Evolutionary conservation across 768 basidiomycete genomes (phyloP), one percentile per base, ranked within the genome.

Genomic region (Flagelloscypha sp.): DNA sequence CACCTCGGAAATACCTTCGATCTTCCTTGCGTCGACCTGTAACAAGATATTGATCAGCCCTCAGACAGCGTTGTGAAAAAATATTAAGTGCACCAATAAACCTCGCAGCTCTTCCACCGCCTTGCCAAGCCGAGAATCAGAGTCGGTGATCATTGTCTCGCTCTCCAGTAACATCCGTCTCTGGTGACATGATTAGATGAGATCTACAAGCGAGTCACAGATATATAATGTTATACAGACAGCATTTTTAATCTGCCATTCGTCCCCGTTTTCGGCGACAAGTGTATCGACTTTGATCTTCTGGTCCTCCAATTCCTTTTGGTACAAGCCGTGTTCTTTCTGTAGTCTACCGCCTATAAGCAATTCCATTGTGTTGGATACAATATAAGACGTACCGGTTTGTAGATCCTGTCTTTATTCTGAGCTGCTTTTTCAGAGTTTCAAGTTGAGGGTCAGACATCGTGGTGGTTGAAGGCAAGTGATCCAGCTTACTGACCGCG

Each of bases 161-260:
- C 80, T 79, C 63, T 93, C 88, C 38, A 84, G 78, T 32, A 79
- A 58, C 62, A 88, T 63, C 49, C 68, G 72, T 36, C 55, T 65
- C 85, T 88, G 49, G 35, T 37, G 28, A 40, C 34, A 47, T 37
- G 43, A 45, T 42, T 41, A 42, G 44, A 29, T 24, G 30, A 41
- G 34, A 37, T n/a, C n/a, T n/a, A n/a, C n/a, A n/a, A n/a, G n/a
- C n/a, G n/a, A n/a, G n/a, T n/a, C n/a, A n/a, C n/a, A n/a, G 37
- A 39, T 35, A 35, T 28, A 38, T 38, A 35, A 54, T 28, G 30
- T 27, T 33, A 45, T 31, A 62, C 79, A 46, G 53, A 84, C 85
- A 49, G 68, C 73, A 56, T 79, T 86, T 56, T 74, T 84, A 52
- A 82, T 61, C 37, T 84, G 77, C 84, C 83, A 88, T 27, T 76